Conservation (phyloP, 2,329 filamentous ascomycete genomes). For the Claviceps arundinis region DNA sequence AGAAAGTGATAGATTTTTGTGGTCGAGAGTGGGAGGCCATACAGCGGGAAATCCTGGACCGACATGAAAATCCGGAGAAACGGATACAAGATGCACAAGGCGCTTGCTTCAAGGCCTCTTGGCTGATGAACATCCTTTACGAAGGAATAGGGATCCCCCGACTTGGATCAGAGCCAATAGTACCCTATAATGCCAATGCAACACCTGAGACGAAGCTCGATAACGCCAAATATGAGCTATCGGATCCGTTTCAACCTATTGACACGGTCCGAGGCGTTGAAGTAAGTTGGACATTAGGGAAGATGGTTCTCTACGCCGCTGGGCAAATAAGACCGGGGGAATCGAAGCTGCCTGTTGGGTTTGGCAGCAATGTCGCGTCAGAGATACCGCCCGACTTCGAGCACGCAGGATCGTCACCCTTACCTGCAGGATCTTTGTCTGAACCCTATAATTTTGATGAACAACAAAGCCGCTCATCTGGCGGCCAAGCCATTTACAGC, state of each 20-base stretch:
- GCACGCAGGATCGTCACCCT: conserved; percentile 50
- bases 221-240: conserved; percentile 58
- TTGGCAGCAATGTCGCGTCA: conserved; percentile 67
- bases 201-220: conserved; percentile 54
- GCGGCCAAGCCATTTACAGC: background rate
- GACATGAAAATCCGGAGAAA: conserved; percentile 62
- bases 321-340: conserved; percentile 62
- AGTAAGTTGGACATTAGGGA: conserved; percentile 93
- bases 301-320: conserved; percentile 89
- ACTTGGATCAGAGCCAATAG: conserved; percentile 57
- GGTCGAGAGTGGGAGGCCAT: conserved; percentile 71
- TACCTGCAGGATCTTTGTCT: conserved; percentile 16
- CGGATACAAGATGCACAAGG: conserved; percentile 70
- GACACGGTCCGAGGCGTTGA: conserved; percentile 86
- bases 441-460: conserved; percentile 27
- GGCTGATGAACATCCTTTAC: conserved; percentile 93
- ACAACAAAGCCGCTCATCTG: background rate
- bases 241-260: conserved; percentile 82
- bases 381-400: conserved; percentile 68
- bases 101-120: conserved; percentile 95
- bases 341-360: conserved; percentile 62
- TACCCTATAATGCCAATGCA: conserved; percentile 45
- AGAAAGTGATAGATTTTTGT: conserved; percentile 75
- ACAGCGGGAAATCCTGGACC: conserved; percentile 44
- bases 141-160: conserved; percentile 90